Evolutionary conservation across 31 red algal species (phyloP).

Genomic region (Odonthalia washingtoniensis): DNA sequence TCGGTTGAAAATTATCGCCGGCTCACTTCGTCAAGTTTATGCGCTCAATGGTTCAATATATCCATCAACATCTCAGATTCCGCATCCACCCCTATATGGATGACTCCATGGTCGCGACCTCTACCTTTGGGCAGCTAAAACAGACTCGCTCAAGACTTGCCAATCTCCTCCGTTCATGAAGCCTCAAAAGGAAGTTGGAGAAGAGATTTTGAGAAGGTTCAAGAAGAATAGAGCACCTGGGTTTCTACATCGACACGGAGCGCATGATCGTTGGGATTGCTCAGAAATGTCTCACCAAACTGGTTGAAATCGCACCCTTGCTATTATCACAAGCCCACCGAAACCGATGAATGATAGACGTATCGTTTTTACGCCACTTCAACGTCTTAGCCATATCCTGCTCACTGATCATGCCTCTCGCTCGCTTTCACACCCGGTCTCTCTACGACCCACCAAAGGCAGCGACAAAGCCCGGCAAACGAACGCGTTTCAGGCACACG

Average conservation of each 20-base stretch:
- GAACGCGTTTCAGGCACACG: background rate
- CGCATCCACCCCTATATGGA: constrained; percentile 51
- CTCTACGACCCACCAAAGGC: background rate
- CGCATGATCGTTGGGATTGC: constrained; percentile 3
- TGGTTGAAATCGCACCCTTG: no score
- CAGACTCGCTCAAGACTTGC: background rate
- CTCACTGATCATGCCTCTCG: background rate
- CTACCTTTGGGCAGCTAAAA: background rate
- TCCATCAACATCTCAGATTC: background rate
- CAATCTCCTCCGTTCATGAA: background rate
- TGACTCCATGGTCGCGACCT: constrained; percentile 39
- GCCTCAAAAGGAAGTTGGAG: background rate
- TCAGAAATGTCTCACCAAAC: background rate
- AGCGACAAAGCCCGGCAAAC: background rate
- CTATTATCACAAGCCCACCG: background rate
- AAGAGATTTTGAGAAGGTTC: constrained; percentile 10
- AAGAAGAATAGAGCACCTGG: constrained; percentile 9
- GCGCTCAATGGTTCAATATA: constrained; percentile 13
- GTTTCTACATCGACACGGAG: background rate
- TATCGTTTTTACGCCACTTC: constrained; percentile 23
- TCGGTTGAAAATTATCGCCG: no score
- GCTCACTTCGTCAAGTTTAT: constrained; percentile 31
- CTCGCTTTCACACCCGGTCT: no score
- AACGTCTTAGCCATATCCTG: constrained; percentile 4
- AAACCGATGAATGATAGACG: background rate